These are phyloP conservation scores for Starmerella cellae DNA, from an alignment of 805 yeast genomes.

Conservation along the genomic window DNA sequence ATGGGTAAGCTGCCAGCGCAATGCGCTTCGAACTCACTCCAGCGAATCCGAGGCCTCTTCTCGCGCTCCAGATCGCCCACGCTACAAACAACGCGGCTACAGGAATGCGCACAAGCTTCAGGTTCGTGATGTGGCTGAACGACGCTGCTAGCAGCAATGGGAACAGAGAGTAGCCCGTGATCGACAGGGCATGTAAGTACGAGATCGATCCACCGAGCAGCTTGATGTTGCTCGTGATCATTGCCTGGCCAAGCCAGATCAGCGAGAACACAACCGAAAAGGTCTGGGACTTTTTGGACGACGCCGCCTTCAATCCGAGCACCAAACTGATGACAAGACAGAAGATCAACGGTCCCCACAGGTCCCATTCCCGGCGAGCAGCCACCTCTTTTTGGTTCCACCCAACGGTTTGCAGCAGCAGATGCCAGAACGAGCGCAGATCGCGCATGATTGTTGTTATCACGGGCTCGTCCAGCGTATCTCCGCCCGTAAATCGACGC, in stretches of 20 bases:
- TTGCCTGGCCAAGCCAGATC: constrained; percentile 48
- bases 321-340: constrained; percentile 43
- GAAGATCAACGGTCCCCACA: constrained; percentile 59
- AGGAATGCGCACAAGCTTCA: constrained; percentile 38
- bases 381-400: constrained; percentile 22
- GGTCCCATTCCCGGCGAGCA: constrained; percentile 25
- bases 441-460: constrained; percentile 40
- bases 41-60: constrained; percentile 43
- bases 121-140: constrained; percentile 36
- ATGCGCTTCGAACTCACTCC: constrained; percentile 54
- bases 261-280: constrained; percentile 53
- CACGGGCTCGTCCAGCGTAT: constrained; percentile 61
- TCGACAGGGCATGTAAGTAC: constrained; percentile 53
- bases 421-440: constrained; percentile 32
- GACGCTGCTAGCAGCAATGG: constrained; percentile 47
- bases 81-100: constrained; percentile 36
- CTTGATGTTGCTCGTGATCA: constrained; percentile 53
- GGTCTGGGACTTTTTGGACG: constrained; percentile 37
- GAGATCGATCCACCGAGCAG: constrained; percentile 49
- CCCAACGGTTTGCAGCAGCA: constrained; percentile 35
- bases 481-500: constrained; percentile 51
- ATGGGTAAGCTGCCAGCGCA: constrained; percentile 51
- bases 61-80: constrained; percentile 57
- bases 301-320: constrained; percentile 33
- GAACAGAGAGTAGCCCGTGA: constrained; percentile 57